Conservation (phyloP, 768 basidiomycete genomes). For the Kwoniella bestiolae region DNA sequence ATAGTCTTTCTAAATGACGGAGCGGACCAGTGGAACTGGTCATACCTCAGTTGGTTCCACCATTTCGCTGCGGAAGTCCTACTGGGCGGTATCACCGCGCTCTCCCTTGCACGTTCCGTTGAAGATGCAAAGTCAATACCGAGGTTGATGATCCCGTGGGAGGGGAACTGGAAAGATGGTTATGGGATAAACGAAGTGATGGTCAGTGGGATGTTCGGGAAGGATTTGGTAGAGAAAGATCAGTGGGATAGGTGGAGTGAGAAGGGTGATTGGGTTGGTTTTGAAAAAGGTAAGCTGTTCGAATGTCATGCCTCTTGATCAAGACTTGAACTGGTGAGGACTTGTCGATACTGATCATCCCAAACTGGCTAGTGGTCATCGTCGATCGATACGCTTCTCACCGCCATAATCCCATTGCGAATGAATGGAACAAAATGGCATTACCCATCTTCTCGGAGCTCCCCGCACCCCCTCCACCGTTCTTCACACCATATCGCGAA, state of each 20-base stretch:
- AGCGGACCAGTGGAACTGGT: slow-evolving; percentile 7
- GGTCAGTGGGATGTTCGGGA: slow-evolving; percentile 19
- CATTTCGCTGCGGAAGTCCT: slow-evolving; percentile 16
- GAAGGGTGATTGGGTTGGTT: slow-evolving; percentile 1
- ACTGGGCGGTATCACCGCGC: slow-evolving; percentile 10
- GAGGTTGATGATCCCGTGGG: slow-evolving; percentile 19
- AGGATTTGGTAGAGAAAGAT: slow-evolving; percentile 16
- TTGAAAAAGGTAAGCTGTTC: slow-evolving; percentile 26
- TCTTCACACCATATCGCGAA: slow-evolving; percentile 14
- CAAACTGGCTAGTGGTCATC: slow-evolving; percentile 33
- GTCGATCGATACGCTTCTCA: slow-evolving; percentile 34
- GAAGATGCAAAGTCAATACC: slow-evolving; percentile 3
- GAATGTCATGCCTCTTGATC: not conserved
- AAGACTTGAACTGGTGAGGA: slow-evolving; percentile 28
- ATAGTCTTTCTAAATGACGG: slow-evolving; percentile 21
- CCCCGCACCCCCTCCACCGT: slow-evolving; percentile 15
- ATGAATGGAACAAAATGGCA: slow-evolving; percentile 35
- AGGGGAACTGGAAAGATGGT: slow-evolving; percentile 27
- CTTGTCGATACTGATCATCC: too few species aligned
- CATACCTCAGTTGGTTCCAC: slow-evolving; percentile 17
- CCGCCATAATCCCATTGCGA: slow-evolving; percentile 19
- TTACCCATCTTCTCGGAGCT: slow-evolving; percentile 15
- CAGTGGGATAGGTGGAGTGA: not conserved
- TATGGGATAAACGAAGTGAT: slow-evolving; percentile 33
- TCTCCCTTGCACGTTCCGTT: slow-evolving; percentile 33